A percentile compares a stretch with the other conserved stretches of the same genome.
These are phyloP conservation scores for Cryptosporidium sp. DNA, from an alignment of 169 alveolate genomes.

Conservation along the genomic window DNA sequence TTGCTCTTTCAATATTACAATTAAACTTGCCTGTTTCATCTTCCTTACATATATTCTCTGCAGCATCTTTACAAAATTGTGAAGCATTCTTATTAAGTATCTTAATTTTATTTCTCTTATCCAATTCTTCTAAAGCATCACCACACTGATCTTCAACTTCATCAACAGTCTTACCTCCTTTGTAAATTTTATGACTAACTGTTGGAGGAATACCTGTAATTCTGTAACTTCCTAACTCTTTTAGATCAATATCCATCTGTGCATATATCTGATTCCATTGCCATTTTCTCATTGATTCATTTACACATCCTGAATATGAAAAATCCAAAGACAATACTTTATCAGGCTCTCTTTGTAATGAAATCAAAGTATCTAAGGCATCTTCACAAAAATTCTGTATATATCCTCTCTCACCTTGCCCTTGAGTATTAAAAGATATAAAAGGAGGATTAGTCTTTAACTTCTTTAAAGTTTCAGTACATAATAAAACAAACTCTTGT, in stretches of 20 bases:
- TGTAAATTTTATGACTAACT: slow-evolving; percentile 21
- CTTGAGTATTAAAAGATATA: slow-evolving; percentile 35
- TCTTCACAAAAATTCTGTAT: slow-evolving; percentile 67
- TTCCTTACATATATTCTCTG: slow-evolving; percentile 40
- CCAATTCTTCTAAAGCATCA: slow-evolving; percentile 61
- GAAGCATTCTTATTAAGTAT: slow-evolving; percentile 53
- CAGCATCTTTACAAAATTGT: slow-evolving; percentile 53
- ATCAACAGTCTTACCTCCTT: slow-evolving; percentile 65
- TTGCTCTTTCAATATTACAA: slow-evolving; percentile 49
- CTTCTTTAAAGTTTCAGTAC: slow-evolving; percentile 25
- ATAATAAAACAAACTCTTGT: slow-evolving; percentile 47
- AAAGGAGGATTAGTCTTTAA: slow-evolving; percentile 66
- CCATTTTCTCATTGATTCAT: slow-evolving; percentile 74
- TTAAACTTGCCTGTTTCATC: slow-evolving; percentile 38
- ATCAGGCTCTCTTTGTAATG: slow-evolving; percentile 57
- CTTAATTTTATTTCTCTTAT: slow-evolving; percentile 31
- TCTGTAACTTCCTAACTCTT: slow-evolving; percentile 33
- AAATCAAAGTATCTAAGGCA: slow-evolving; percentile 52
- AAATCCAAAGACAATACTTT: slow-evolving; percentile 46
- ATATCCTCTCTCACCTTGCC: slow-evolving; percentile 44
- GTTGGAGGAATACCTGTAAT: slow-evolving; percentile 50
- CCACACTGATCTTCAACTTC: slow-evolving; percentile 71
- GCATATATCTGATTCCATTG: slow-evolving; percentile 66
- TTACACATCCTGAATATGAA: slow-evolving; percentile 49
- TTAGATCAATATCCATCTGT: slow-evolving; percentile 47